Percentiles rank a stretch among this genome's conserved stretches.
Conservation (phyloP, 768 basidiomycete species). For the Serendipita sp. region DNA sequence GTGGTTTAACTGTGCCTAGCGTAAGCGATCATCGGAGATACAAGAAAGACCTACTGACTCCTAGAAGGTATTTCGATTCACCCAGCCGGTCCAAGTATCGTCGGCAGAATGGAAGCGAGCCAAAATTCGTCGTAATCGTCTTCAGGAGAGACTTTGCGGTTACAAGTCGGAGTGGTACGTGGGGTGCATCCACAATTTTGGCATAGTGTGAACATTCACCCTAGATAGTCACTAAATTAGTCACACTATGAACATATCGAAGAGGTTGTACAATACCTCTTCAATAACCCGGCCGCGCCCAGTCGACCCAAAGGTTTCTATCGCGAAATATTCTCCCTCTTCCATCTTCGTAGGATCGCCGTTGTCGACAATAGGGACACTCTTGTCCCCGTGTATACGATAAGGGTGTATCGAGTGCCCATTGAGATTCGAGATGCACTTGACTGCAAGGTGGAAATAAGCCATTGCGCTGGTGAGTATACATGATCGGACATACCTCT, state of each 20-base stretch:
- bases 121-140: constrained; percentile 83
- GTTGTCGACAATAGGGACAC: constrained; percentile 76
- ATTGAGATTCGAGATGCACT: constrained; percentile 83
- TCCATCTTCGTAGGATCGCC: constrained; percentile 94
- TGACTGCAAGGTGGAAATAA: constrained; percentile 38
- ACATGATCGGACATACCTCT: constrained; percentile 36
- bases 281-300: constrained; percentile 81
- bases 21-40: background rate
- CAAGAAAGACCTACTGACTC: constrained; percentile 32
- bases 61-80: constrained; percentile 85
- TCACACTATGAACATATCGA: background rate
- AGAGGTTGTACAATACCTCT: constrained; percentile 29
- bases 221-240: constrained; percentile 23
- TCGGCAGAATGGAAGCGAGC: constrained; percentile 88
- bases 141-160: constrained; percentile 76
- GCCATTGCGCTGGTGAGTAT: background rate
- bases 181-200: constrained; percentile 48
- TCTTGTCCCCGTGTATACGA: constrained; percentile 89
- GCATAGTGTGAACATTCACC: constrained; percentile 95
- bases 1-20: constrained; percentile 53
- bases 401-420: constrained; percentile 87
- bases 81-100: constrained; percentile 87
- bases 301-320: constrained; percentile 98
- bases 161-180: constrained; percentile 59
- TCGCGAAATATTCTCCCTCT: constrained; percentile 97